A percentile compares a stretch with the other conserved stretches of the same genome.
These are phyloP conservation scores for Albophoma yamanashiensis DNA, from an alignment of 2,329 filamentous ascomycete genomes.

Conservation along the genomic window DNA sequence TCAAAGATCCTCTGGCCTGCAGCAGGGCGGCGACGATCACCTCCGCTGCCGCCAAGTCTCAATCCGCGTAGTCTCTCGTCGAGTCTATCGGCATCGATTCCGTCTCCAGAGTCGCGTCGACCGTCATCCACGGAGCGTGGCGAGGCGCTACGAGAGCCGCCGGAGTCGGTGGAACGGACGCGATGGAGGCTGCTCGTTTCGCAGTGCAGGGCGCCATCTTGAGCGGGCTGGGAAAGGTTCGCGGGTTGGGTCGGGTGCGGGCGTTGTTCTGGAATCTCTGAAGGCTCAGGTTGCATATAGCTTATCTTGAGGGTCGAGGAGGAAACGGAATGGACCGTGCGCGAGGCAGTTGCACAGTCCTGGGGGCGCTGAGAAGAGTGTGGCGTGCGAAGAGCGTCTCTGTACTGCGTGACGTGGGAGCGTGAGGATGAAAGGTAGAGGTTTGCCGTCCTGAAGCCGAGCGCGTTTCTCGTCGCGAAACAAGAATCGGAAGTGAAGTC, in stretches of 20 bases:
- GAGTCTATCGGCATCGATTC: slow-evolving; percentile 31
- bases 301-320: slow-evolving; percentile 26
- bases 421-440: slow-evolving; percentile 3
- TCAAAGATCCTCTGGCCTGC: slow-evolving; percentile 46
- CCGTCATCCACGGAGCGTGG: slow-evolving; percentile 20
- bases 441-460: background rate
- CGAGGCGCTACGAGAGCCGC: slow-evolving; percentile 23
- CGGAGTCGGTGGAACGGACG: slow-evolving; percentile 12
- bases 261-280: slow-evolving; percentile 32
- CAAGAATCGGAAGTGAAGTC: background rate
- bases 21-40: slow-evolving; percentile 16
- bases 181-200: slow-evolving; percentile 27
- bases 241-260: slow-evolving; percentile 25
- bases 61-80: slow-evolving; percentile 41
- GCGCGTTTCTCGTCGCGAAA: background rate
- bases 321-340: slow-evolving; percentile 35
- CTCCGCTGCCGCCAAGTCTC: slow-evolving; percentile 26
- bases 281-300: slow-evolving; percentile 56
- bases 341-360: slow-evolving; percentile 40
- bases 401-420: slow-evolving; percentile 3
- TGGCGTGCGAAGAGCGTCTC: background rate
- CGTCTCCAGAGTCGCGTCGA: slow-evolving; percentile 15
- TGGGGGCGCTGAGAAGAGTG: slow-evolving; percentile 2
- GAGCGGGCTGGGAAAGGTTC: slow-evolving; percentile 24
- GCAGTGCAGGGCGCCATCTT: slow-evolving; percentile 47